Evolutionary conservation across 2,329 filamentous ascomycete species (phyloP).

Genomic region (Exserohilum turcica): DNA sequence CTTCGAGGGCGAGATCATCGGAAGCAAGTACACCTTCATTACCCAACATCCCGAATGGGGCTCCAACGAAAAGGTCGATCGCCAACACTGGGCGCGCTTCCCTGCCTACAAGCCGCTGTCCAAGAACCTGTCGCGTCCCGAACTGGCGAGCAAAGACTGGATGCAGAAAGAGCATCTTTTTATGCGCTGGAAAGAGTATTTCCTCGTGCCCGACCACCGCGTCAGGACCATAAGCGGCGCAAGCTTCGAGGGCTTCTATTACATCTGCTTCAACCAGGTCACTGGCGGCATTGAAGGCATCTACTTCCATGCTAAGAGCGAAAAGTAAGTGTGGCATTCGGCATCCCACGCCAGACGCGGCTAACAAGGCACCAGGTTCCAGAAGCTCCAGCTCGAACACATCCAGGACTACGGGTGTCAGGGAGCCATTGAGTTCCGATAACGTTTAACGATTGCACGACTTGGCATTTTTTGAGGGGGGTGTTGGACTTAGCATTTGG

Average conservation of each 20-base stretch:
- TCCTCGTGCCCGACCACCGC: slow-evolving; percentile 91
- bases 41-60: slow-evolving; percentile 92
- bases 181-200: slow-evolving; percentile 99
- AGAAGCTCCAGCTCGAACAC: slow-evolving; percentile 89
- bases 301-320: slow-evolving; percentile 97
- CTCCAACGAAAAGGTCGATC: slow-evolving; percentile 85
- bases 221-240: slow-evolving; percentile 90
- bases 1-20: slow-evolving; percentile 98
- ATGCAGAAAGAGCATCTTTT: slow-evolving; percentile 87
- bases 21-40: slow-evolving; percentile 89
- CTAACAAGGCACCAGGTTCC: slow-evolving; percentile 66
- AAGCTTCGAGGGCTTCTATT: slow-evolving; percentile 98
- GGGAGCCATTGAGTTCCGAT: slow-evolving; percentile 86
- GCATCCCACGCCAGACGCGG: not conserved
- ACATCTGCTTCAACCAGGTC: slow-evolving; percentile 97
- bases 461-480: slow-evolving; percentile 19
- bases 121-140: slow-evolving; percentile 63
- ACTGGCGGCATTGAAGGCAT: slow-evolving; percentile 87
- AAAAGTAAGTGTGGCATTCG: slow-evolving; percentile 71
- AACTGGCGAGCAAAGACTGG: slow-evolving; percentile 69
- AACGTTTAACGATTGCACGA: slow-evolving; percentile 50
- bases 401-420: slow-evolving; percentile 84
- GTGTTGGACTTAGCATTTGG: slow-evolving; percentile 34
- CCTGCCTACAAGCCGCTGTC: slow-evolving; percentile 79
- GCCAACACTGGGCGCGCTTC: slow-evolving; percentile 93